Percentiles rank a stretch among this genome's conserved stretches.
Conservation (phyloP, 441 rosid genomes). For the Brassica balearica region DNA sequence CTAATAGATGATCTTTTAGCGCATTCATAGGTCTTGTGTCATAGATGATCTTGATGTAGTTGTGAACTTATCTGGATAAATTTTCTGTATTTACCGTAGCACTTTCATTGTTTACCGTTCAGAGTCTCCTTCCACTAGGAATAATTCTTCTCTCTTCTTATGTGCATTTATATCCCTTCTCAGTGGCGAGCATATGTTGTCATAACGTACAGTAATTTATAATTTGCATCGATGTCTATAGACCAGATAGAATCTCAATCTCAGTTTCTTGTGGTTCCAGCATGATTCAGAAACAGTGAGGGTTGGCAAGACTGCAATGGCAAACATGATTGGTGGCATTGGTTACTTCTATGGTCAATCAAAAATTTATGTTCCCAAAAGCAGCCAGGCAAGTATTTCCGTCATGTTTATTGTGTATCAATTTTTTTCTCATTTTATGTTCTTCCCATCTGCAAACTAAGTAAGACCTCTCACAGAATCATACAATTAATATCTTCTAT, state of each 20-base stretch:
- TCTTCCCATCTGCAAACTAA: constrained; percentile 20
- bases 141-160: constrained; percentile 3
- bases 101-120: constrained; percentile 7
- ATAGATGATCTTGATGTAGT: constrained; percentile 24
- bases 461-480: constrained; percentile 49
- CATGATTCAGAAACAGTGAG: neutral
- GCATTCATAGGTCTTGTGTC: constrained; percentile 7
- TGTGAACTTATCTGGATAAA: constrained; percentile 14
- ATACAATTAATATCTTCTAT: constrained; percentile 47
- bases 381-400: constrained; percentile 64
- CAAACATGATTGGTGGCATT: constrained; percentile 17
- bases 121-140: constrained; percentile 16
- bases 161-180: neutral
- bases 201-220: neutral
- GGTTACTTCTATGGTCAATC: constrained; percentile 22
- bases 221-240: neutral
- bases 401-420: constrained; percentile 16
- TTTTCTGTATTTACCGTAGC: constrained; percentile 12
- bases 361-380: constrained; percentile 67
- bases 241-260: neutral
- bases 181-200: constrained; percentile 18
- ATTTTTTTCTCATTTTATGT: neutral
- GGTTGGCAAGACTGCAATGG: constrained; percentile 8
- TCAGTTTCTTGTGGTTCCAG: constrained; percentile 1
- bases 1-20: constrained; percentile 18